Percentiles rank a stretch among this genome's conserved stretches.
phyloP scores from a whole-genome alignment of 345 rosid species.

The Pseudoturritis turrita region DNA sequence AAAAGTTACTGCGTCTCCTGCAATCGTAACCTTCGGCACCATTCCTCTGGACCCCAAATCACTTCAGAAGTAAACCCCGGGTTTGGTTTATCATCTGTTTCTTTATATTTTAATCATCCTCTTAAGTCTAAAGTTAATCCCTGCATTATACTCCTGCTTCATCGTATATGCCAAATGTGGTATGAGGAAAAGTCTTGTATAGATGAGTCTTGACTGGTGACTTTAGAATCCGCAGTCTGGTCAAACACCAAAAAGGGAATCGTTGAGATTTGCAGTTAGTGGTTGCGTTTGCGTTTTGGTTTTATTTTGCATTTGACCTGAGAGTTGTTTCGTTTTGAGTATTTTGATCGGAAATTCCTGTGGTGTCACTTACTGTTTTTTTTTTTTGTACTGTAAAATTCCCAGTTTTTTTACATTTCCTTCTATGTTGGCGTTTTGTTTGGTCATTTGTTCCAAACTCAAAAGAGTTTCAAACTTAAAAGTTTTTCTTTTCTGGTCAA shows the following conservation, averaged over 20 bases:
- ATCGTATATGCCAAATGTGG: neutral
- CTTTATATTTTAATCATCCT: neutral
- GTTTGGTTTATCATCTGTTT: neutral
- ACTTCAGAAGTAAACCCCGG: slow-evolving; percentile 25
- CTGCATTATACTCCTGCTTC: neutral
- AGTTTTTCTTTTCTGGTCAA: neutral
- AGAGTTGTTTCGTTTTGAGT: slow-evolving; percentile 1
- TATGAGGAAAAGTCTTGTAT: slow-evolving; percentile 6
- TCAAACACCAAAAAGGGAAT: slow-evolving; percentile 11
- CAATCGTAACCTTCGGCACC: slow-evolving; percentile 51
- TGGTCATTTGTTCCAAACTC: slow-evolving; percentile 10
- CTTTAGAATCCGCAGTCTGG: neutral
- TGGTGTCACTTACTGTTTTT: neutral
- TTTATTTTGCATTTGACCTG: slow-evolving; percentile 1
- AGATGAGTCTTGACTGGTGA: slow-evolving; percentile 17
- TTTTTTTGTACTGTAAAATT: neutral
- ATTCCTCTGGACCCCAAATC: slow-evolving; percentile 59
- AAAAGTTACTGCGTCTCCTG: slow-evolving; percentile 52
- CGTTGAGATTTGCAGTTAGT: slow-evolving; percentile 1
- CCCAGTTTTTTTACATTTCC: neutral
- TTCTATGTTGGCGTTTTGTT: neutral
- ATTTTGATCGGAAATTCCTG: neutral
- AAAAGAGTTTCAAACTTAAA: neutral
- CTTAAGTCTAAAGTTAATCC: neutral
- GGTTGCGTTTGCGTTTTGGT: slow-evolving; percentile 4